Percentiles rank a stretch among this genome's conserved stretches.
Conservation (phyloP, 2,329 filamentous ascomycete genomes). For the Exophiala sideris region DNA sequence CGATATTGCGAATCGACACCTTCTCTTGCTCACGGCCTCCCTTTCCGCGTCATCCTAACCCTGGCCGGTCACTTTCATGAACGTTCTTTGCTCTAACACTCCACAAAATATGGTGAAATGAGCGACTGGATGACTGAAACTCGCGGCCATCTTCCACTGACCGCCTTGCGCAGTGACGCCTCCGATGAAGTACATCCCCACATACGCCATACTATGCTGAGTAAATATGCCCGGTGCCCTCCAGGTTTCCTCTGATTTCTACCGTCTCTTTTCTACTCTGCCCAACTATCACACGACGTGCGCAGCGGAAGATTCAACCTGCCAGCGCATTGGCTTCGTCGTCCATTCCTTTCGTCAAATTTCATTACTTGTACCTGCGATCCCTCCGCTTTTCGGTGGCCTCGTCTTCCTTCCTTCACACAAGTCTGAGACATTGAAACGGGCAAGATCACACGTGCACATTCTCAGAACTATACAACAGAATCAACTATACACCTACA, state of each 20-base stretch:
- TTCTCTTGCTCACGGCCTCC: background rate
- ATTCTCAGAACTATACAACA: background rate
- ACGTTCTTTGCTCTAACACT: background rate
- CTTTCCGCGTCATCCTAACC: constrained; percentile 3
- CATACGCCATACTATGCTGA: constrained; percentile 22
- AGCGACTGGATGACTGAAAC: background rate
- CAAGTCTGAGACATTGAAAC: background rate
- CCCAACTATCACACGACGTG: background rate
- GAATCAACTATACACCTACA: background rate
- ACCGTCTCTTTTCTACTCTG: background rate
- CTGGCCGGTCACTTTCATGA: background rate
- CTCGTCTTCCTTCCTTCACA: background rate
- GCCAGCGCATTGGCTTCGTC: constrained; percentile 1
- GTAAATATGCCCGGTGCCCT: constrained; percentile 11
- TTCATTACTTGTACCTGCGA: constrained; percentile 3
- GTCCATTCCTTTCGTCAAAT: background rate
- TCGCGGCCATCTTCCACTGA: constrained; percentile 1
- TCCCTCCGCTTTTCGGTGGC: background rate
- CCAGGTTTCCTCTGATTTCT: background rate
- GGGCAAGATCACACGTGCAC: background rate
- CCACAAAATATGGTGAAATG: background rate
- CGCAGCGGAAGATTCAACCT: background rate
- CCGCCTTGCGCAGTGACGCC: constrained; percentile 6
- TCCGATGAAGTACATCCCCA: constrained; percentile 6
- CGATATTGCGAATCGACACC: background rate